phyloP scores from a whole-genome alignment of 2,329 filamentous ascomycete genomes.

The Xylaria sp. region DNA sequence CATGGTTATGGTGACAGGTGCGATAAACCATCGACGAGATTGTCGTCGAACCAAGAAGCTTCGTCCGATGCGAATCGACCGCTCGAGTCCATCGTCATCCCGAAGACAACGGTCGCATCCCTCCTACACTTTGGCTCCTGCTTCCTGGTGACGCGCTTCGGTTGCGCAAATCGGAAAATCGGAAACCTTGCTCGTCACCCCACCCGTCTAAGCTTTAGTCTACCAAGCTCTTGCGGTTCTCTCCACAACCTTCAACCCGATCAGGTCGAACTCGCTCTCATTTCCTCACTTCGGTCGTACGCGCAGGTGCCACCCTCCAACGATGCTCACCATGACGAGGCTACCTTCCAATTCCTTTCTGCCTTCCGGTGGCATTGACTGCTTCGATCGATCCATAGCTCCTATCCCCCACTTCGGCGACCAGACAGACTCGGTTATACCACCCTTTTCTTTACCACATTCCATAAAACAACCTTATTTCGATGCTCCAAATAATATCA shows the following conservation, averaged over 20 bases:
- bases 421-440: slow-evolving; percentile 53
- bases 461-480: slow-evolving; percentile 53
- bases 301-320: slow-evolving; percentile 32
- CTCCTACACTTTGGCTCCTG: slow-evolving; percentile 17
- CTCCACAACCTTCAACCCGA: slow-evolving; percentile 4
- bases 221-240: background rate
- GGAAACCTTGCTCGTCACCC: slow-evolving; percentile 6
- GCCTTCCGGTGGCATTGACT: slow-evolving; percentile 54
- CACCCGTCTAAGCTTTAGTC: background rate
- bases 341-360: slow-evolving; percentile 57
- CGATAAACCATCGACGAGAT: background rate
- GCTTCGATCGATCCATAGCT: slow-evolving; percentile 47
- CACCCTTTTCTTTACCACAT: slow-evolving; percentile 54
- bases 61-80: background rate
- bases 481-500: slow-evolving; percentile 47
- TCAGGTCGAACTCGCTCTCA: slow-evolving; percentile 2
- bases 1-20: background rate
- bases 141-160: background rate
- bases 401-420: slow-evolving; percentile 44
- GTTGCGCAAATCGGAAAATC: slow-evolving; percentile 7
- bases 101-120: background rate
- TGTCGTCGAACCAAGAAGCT: background rate
- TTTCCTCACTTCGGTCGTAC: background rate
- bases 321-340: slow-evolving; percentile 55
- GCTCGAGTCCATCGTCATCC: background rate